Base-by-base conservation (phyloP, 2,329 filamentous ascomycete genomes). In the Diplocarpon rosae region DNA sequence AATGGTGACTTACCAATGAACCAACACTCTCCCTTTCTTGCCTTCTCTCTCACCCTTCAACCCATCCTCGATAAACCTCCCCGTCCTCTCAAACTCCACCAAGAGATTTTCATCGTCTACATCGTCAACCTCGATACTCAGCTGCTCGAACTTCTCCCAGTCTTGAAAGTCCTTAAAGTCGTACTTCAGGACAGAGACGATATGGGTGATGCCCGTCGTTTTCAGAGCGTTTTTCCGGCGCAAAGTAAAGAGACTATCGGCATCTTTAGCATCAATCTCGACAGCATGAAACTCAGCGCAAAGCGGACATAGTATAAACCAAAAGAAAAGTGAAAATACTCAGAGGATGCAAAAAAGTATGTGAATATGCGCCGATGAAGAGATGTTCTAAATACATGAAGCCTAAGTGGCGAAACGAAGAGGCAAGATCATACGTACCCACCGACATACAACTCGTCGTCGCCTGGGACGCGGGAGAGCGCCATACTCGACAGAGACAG, bases 41-140 rank as follows among this genome's bases (percentile, higher is more conserved):
- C 49, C 54, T 37, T 53, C 50, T 36, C 73, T 73, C 44, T 73
- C 76, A 45, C 70, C 69, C 48, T 66, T 65, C 41, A 96, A 68
- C 1, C 79, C 90, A 34, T 78, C 69, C 56, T 90, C 78, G 55
- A 96, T 95, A 65, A 95, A 98, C 38, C 72, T 73, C 56, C 92
- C 85, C 45, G 83, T 83, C 42, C 70, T 70, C 6, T 88, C 78
- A 49, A 96, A 82, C 63, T 93, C 80, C 50, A 84, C 75, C 14
- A 96, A 68, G 41, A 96, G 66, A 64, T 98, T 86, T 55, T 89
- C 82, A 59, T 95, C 87, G 15, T 90, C 85, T 41, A 89, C 77
- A 67, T 98, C 92, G 63, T 96, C 85, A 35, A 95, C 78, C 53
- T 93, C 83, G 52, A 96, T 83, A 49, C 79, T 73, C 55, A 86